Evolutionary conservation across 495 filamentous ascomycete species (phyloP), one percentile per base, ranked within the genome.

Genomic region (Ramalina peruviana): DNA sequence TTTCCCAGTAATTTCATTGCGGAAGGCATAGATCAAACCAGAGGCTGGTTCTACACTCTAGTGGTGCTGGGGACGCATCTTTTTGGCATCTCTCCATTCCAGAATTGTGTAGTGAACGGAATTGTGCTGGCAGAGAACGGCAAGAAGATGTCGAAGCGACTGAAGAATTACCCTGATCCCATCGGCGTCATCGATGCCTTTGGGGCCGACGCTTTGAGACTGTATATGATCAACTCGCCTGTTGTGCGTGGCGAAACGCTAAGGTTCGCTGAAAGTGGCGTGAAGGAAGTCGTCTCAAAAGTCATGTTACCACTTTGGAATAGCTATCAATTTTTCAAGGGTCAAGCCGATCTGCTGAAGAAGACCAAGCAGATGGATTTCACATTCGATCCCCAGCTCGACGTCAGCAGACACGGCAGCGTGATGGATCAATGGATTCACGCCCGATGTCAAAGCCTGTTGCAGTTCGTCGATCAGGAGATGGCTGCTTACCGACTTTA

Each of bases 81-180:
- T 15, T 96, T 93, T 57, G 86, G 85, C 17, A 75, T 78, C 16
- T 79, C 89, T 0, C 93, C 92, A 1, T 98, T 95, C 75, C 82
- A 90, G 68, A 96, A 97, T 63, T 94, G 88, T 59, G 85, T 97
- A 12, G 93, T 97, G 40, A 97, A 94, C 59, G 92, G 92, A 11
- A 93, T 98, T 48, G 92, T 98, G 1, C 73, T 98, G 27, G 92
- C 82, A 6, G 88, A 94, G 64, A 88, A 97, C 59, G 92, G 92
- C 46, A 96, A 95, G 72, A 98, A 98, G 72, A 98, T 98, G 92
- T 96, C 89, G 1, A 98, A 98, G 71, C 78, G 93, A 38, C 71
- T 95, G 37, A 92, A 96, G 72, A 98, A 98, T 65, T 98, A 96
- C 62, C 93, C 93, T 9, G 93, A 97, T 59, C 92, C 93, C 11